Evolutionary conservation across 345 rosid species (phyloP).

Genomic region (Hevea brasiliensis): DNA sequence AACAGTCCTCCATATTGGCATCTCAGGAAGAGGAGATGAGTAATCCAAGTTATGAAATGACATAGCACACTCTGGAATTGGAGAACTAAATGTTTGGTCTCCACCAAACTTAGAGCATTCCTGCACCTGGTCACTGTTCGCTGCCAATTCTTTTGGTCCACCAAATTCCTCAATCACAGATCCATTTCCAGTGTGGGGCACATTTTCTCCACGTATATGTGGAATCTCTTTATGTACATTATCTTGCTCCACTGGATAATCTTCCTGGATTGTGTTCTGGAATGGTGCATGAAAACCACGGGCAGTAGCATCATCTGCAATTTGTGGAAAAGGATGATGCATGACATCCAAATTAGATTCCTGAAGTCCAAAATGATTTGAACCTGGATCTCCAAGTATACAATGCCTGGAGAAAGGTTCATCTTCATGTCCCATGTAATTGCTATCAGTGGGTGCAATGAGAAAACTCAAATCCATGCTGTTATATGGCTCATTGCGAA

Average conservation of each 20-base stretch:
- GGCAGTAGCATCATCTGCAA: conserved; percentile 22
- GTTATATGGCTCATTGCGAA: conserved; percentile 56
- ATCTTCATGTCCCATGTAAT: conserved; percentile 45
- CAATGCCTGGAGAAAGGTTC: conserved; percentile 35
- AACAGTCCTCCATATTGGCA: conserved; percentile 47
- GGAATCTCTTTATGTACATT: conserved; percentile 41
- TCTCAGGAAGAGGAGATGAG: conserved; percentile 45
- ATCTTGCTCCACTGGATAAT: conserved; percentile 43
- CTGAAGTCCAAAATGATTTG: conserved; percentile 56
- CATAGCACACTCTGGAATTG: conserved; percentile 28
- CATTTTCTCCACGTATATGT: conserved; percentile 45
- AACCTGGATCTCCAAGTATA: conserved; percentile 40
- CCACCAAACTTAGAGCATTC: conserved; percentile 48
- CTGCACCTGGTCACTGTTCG: conserved; percentile 26
- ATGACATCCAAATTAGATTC: conserved; percentile 59
- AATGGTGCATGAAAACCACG: conserved; percentile 34
- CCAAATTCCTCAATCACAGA: conserved; percentile 33
- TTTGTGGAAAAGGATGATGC: conserved; percentile 48
- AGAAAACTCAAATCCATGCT: conserved; percentile 54
- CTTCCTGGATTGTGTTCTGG: conserved; percentile 27
- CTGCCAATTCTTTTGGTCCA: conserved; percentile 28
- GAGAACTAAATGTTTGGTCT: conserved; percentile 38
- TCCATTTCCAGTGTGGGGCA: conserved; percentile 22
- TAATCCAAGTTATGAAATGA: conserved; percentile 41
- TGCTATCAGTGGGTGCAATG: conserved; percentile 42